These are phyloP conservation scores for Calonectria pteridis DNA, from an alignment of 2,329 filamentous ascomycete genomes.

Conservation along the genomic window DNA sequence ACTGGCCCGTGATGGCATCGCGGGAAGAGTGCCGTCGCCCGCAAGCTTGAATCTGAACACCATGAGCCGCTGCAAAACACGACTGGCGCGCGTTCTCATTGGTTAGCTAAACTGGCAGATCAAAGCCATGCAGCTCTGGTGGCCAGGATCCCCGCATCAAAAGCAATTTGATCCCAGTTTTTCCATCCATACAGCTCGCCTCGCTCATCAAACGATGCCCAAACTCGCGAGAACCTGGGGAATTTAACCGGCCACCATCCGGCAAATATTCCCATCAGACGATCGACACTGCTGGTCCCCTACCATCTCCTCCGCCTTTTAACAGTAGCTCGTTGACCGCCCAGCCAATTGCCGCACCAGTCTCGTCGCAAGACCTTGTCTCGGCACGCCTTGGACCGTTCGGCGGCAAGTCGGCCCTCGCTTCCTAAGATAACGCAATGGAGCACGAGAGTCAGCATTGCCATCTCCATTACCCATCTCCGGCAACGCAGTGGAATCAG, in stretches of 20 bases:
- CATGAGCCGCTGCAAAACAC: background rate
- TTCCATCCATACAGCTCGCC: slow-evolving; percentile 27
- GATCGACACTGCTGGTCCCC: background rate
- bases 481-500: slow-evolving; percentile 43
- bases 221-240: slow-evolving; percentile 21
- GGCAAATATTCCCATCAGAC: slow-evolving; percentile 15
- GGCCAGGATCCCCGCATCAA: slow-evolving; percentile 25
- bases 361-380: background rate
- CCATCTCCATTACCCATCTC: slow-evolving; percentile 38
- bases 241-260: slow-evolving; percentile 24
- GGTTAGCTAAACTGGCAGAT: slow-evolving; percentile 3
- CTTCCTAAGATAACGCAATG: slow-evolving; percentile 3
- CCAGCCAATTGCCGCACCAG: slow-evolving; percentile 10
- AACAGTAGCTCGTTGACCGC: slow-evolving; percentile 8
- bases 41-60: slow-evolving; percentile 1
- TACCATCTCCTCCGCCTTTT: slow-evolving; percentile 1
- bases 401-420: slow-evolving; percentile 23
- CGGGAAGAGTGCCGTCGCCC: slow-evolving; percentile 17
- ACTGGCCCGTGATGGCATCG: slow-evolving; percentile 29
- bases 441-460: slow-evolving; percentile 23
- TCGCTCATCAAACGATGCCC: slow-evolving; percentile 16
- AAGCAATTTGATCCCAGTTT: slow-evolving; percentile 21
- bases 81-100: background rate
- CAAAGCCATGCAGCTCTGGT: background rate
- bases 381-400: slow-evolving; percentile 1